Percentiles rank a stretch among this genome's conserved stretches.
Conservation (phyloP, 441 rosid species). For the Monsonia emarginata region DNA sequence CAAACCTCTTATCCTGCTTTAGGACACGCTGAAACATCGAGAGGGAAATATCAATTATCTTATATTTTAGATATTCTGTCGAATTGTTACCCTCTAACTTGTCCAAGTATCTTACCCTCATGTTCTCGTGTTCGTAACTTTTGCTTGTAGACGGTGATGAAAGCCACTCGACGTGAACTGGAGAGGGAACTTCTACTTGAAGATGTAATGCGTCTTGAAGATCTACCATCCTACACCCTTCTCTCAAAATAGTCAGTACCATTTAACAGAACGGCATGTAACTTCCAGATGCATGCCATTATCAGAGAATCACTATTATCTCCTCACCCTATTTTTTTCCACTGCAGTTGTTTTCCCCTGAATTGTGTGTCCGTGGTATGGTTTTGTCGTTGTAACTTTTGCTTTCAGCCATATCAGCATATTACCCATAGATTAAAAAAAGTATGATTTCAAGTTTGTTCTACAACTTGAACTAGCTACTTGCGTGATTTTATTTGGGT, state of each 20-base stretch:
- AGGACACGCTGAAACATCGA: too few relatives aligned
- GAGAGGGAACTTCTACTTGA: slow-evolving; percentile 82
- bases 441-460: too few relatives aligned
- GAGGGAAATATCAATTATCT: not conserved
- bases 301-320: not conserved
- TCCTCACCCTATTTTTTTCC: not conserved
- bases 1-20: too few relatives aligned
- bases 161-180: slow-evolving; percentile 74
- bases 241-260: slow-evolving; percentile 42
- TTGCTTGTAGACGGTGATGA: slow-evolving; percentile 70
- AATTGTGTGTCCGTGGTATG: not conserved
- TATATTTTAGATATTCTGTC: not conserved
- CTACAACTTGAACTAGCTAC: too few relatives aligned
- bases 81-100: too few relatives aligned
- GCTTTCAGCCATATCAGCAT: too few relatives aligned
- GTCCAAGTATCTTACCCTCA: not conserved
- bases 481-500: too few relatives aligned
- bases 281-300: too few relatives aligned
- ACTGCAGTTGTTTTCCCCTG: not conserved
- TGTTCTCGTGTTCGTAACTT: not conserved
- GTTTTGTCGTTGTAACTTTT: not conserved
- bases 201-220: slow-evolving; percentile 60
- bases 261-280: too few relatives aligned
- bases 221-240: slow-evolving; percentile 68
- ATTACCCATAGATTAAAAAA: too few relatives aligned